A percentile compares a stretch with the other conserved stretches of the same genome.
Conservation (phyloP, 1,284 basidiomycete genomes). For the Cutaneotrichosporon sp. region DNA sequence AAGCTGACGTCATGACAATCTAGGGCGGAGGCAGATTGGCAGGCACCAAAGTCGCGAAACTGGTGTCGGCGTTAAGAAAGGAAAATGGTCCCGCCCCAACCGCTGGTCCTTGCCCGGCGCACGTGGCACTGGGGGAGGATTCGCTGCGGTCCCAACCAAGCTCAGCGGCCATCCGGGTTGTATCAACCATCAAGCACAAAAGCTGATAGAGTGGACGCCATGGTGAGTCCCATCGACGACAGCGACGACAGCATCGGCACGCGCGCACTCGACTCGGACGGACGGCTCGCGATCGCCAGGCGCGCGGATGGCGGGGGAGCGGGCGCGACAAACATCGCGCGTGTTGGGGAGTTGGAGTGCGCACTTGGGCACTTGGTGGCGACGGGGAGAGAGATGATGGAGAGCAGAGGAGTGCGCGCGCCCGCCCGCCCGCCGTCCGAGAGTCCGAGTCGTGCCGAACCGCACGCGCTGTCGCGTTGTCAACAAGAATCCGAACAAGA, state of each 20-base stretch:
- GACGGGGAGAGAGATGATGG: neutral
- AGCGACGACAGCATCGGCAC: conserved; percentile 6
- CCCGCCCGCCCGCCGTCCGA: neutral
- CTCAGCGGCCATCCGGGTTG: neutral
- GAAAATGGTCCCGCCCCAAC: neutral
- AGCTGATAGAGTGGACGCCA: conserved; percentile 21
- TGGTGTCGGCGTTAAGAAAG: neutral
- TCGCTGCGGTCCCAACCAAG: neutral
- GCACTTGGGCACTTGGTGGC: neutral
- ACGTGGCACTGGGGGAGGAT: neutral
- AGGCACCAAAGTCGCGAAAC: neutral
- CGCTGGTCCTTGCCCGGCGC: neutral
- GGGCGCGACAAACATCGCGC: no score
- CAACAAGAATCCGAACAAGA: neutral
- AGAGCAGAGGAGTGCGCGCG: neutral
- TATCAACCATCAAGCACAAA: conserved; percentile 18
- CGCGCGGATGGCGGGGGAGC: neutral
- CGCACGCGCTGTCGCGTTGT: neutral
- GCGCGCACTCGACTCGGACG: conserved; percentile 2
- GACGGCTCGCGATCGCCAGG: neutral
- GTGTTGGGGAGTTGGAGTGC: neutral
- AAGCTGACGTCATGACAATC: no score
- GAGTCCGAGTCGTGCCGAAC: neutral
- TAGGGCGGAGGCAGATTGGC: no score
- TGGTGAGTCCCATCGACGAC: conserved; percentile 21